phyloP scores from a whole-genome alignment of 306 rosid species.

The Abrus pulchellus region DNA sequence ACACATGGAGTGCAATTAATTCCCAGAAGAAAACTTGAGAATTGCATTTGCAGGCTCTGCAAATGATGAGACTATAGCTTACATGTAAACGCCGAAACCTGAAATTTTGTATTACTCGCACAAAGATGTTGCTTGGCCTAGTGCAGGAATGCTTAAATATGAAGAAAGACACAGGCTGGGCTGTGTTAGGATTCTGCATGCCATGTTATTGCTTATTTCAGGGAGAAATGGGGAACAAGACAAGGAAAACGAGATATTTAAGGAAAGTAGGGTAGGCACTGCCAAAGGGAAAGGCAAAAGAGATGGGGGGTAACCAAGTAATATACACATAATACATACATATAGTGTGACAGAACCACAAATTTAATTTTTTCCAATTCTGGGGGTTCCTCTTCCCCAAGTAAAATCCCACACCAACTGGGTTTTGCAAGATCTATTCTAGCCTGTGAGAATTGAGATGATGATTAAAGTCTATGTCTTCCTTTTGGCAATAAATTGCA shows the following conservation, averaged over 20 bases:
- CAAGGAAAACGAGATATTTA: constrained; percentile 49
- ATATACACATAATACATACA: constrained; percentile 32
- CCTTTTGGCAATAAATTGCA: constrained; percentile 53
- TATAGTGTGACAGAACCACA: constrained; percentile 29
- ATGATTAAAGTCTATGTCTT: constrained; percentile 52
- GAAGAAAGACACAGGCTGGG: constrained; percentile 52
- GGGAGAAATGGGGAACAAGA: constrained; percentile 48
- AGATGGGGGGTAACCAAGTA: neutral
- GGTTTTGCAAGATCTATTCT: constrained; percentile 52
- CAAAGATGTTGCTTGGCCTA: constrained; percentile 63
- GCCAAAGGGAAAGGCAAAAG: constrained; percentile 33
- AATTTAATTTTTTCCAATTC: constrained; percentile 55
- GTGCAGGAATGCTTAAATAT: constrained; percentile 67
- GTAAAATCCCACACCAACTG: constrained; percentile 51
- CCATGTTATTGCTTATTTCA: constrained; percentile 49
- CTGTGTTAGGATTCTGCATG: constrained; percentile 52
- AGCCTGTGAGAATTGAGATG: constrained; percentile 39
- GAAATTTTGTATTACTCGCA: constrained; percentile 49
- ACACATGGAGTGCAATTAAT: constrained; percentile 52
- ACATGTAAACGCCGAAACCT: constrained; percentile 53
- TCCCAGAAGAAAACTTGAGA: constrained; percentile 41
- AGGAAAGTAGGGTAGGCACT: constrained; percentile 49
- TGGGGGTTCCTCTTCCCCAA: constrained; percentile 60
- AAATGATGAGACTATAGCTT: constrained; percentile 24
- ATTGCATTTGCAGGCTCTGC: constrained; percentile 20